Evolutionary conservation across 2,329 filamentous ascomycete genomes (phyloP), one percentile per base, ranked within the genome.

Genomic region (Fusarium nodosum): DNA sequence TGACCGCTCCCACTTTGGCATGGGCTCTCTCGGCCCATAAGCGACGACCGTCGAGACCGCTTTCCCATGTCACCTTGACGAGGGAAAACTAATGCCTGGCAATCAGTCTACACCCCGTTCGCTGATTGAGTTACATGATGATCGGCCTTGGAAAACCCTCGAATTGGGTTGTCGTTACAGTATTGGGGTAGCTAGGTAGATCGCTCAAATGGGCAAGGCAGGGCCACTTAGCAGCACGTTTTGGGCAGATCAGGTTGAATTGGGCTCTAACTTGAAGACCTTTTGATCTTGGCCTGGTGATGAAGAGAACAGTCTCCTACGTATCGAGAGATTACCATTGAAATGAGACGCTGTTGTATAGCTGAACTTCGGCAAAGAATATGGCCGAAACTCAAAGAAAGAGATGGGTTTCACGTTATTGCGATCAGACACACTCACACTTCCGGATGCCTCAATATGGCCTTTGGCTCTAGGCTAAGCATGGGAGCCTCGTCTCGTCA

Each of bases 401-500:
- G 50, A 51, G 42, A 34, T 39, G 51, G 52, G 66, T 54, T 64
- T 64, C 61, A 57, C 20, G 16, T 48, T 24, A 42, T 10, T 28
- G 13, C 11, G 33, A 39, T 38, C 22, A 36, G 36, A 51, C 47
- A 69, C 60, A 30, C 28, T 30, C 28, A 30, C 26, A 33, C 31
- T 39, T 58, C n/a, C 33, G 22, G 57, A 50, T 30, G 26, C n/a
- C 44, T 46, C n/a, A 28, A 20, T 12, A 16, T 39, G 57, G 60
- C 44, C 56, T 60, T 50, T 36, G 34, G 41, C 31, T 30, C 41
- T 18, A 18, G 11, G 13, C 50, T 31, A 46, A 47, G 44, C 65
- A 68, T 68, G 66, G 66, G 60, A 59, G 34, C 58, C 63, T 69
- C 66, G 56, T 66, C 65, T 69, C 66, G 66, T 69, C 66, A 70